These are phyloP conservation scores for Przewalskia tangutica DNA, from an alignment of 257 asterid genomes.

Conservation along the genomic window DNA sequence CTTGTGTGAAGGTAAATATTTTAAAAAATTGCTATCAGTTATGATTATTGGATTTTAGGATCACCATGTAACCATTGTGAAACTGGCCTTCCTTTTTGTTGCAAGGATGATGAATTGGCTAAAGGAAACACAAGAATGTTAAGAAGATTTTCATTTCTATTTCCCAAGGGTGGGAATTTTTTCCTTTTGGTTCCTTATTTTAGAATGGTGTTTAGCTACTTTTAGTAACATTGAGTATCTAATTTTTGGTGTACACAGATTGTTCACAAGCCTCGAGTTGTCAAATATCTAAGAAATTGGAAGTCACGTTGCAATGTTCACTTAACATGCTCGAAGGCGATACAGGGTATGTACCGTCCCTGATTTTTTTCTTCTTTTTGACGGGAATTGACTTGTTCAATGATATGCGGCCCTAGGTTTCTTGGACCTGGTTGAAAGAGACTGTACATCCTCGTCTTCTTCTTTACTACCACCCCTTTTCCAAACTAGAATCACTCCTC, in stretches of 20 bases:
- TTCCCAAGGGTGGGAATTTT: slow-evolving; percentile 40
- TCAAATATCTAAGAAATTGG: slow-evolving; percentile 39
- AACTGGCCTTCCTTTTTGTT: neutral
- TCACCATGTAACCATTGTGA: neutral
- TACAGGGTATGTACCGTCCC: slow-evolving; percentile 54
- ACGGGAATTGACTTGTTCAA: neutral
- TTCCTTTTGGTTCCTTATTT: neutral
- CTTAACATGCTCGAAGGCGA: slow-evolving; percentile 94
- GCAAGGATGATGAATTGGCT: slow-evolving; percentile 41
- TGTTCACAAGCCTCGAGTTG: slow-evolving; percentile 24
- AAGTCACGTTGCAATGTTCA: slow-evolving; percentile 60
- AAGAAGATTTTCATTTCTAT: slow-evolving; percentile 66
- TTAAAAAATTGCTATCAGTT: neutral
- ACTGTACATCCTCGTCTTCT: neutral
- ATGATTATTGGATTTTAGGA: neutral
- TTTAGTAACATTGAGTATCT: neutral
- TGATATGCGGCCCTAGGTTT: neutral
- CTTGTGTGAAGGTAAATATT: slow-evolving; percentile 42
- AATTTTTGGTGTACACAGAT: slow-evolving; percentile 18
- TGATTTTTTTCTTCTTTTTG: neutral
- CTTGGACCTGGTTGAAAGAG: neutral
- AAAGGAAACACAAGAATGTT: slow-evolving; percentile 47
- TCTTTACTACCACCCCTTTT: no score
- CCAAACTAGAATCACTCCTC: no score
- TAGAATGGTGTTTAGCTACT: neutral